Conservation (phyloP, 2,329 filamentous ascomycete species). For the Neonectria punicea region DNA sequence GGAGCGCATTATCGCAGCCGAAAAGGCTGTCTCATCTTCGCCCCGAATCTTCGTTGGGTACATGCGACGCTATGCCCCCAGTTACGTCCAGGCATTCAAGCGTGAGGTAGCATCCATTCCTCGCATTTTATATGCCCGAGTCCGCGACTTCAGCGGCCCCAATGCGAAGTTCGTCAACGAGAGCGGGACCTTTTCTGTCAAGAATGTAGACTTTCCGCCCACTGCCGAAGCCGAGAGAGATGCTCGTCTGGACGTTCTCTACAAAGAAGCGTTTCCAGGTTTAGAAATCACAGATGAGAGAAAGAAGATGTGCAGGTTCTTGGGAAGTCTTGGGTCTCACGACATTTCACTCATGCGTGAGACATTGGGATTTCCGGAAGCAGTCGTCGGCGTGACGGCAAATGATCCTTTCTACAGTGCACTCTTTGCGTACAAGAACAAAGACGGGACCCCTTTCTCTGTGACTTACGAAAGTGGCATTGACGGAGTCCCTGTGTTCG, state of each 20-base stretch:
- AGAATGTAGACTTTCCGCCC: slow-evolving; percentile 11
- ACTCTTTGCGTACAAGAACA: background rate
- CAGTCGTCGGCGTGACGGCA: slow-evolving; percentile 20
- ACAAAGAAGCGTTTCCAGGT: background rate
- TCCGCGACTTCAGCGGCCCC: slow-evolving; percentile 57
- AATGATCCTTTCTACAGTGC: slow-evolving; percentile 1
- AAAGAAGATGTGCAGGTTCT: slow-evolving; percentile 50
- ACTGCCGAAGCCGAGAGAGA: slow-evolving; percentile 31
- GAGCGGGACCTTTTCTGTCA: slow-evolving; percentile 55
- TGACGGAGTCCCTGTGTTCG: slow-evolving; percentile 61
- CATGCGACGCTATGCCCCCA: slow-evolving; percentile 67
- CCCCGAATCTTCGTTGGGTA: slow-evolving; percentile 66
- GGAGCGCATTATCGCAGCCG: slow-evolving; percentile 59
- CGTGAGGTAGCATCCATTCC: slow-evolving; percentile 60
- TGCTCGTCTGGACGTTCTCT: slow-evolving; percentile 30
- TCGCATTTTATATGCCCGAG: slow-evolving; percentile 64
- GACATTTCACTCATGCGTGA: slow-evolving; percentile 64
- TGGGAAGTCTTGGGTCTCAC: slow-evolving; percentile 61
- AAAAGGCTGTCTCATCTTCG: slow-evolving; percentile 52
- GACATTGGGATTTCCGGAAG: slow-evolving; percentile 37
- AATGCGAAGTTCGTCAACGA: slow-evolving; percentile 60
- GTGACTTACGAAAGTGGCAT: slow-evolving; percentile 65
- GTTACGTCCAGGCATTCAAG: slow-evolving; percentile 57
- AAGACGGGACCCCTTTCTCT: slow-evolving; percentile 48
- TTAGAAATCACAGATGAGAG: background rate